Evolutionary conservation across 352 stramenopile species (phyloP).

Genomic region (Globisporangium abappressorium): DNA sequence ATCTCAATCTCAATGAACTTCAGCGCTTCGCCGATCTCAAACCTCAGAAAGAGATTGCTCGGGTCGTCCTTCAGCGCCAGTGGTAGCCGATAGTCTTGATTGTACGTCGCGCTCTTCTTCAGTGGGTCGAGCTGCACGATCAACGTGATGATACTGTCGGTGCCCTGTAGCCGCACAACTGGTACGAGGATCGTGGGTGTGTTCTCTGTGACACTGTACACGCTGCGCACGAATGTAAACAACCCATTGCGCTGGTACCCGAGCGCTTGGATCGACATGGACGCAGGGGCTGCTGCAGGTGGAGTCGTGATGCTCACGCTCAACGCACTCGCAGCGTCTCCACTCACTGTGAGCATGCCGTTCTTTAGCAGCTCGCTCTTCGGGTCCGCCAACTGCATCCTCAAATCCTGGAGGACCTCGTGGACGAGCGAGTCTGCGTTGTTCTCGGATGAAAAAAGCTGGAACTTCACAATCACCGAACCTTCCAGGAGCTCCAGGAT

Average conservation of each 20-base stretch:
- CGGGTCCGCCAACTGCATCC: constrained; percentile 36
- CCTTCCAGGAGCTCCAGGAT: constrained; percentile 48
- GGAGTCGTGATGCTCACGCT: constrained; percentile 27
- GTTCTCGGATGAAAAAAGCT: constrained; percentile 46
- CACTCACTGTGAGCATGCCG: constrained; percentile 23
- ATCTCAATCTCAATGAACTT: constrained; percentile 51
- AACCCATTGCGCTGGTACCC: constrained; percentile 61
- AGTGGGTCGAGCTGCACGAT: constrained; percentile 33
- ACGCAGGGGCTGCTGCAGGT: constrained; percentile 12
- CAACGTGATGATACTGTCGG: constrained; percentile 35
- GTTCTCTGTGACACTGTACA: constrained; percentile 64
- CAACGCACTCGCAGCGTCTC: constrained; percentile 32
- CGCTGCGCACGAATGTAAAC: constrained; percentile 51
- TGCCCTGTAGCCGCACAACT: constrained; percentile 52
- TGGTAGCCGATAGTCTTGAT: constrained; percentile 38
- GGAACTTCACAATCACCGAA: constrained; percentile 67
- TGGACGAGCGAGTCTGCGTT: constrained; percentile 43
- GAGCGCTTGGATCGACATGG: constrained; percentile 36
- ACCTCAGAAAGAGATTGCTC: constrained; percentile 39
- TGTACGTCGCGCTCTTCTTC: constrained; percentile 32
- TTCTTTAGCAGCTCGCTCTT: constrained; percentile 35
- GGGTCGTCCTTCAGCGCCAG: constrained; percentile 19
- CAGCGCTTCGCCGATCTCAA: constrained; percentile 43
- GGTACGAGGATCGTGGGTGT: constrained; percentile 37
- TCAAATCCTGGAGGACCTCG: constrained; percentile 42